These are phyloP conservation scores for Gaeumannomyces sp. DNA, from an alignment of 2,329 filamentous ascomycete genomes.

Conservation along the genomic window DNA sequence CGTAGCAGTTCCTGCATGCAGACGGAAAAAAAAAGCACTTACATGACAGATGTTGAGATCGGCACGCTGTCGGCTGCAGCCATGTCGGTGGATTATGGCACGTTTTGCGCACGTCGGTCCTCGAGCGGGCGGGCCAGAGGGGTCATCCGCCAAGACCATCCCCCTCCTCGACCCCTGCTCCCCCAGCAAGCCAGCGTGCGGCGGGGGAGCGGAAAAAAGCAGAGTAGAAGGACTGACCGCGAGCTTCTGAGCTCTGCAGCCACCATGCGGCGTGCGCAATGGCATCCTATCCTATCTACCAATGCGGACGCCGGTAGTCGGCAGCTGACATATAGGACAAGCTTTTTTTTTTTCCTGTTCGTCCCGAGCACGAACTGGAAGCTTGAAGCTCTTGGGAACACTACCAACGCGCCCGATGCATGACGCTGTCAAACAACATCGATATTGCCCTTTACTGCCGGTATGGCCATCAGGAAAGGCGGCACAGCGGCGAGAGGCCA, in stretches of 20 bases:
- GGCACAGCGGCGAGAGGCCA: background rate
- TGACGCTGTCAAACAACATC: background rate
- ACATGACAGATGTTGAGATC: background rate
- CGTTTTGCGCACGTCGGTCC: background rate
- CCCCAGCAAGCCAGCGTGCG: background rate
- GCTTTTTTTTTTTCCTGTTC: background rate
- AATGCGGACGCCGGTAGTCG: background rate
- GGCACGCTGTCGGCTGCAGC: background rate
- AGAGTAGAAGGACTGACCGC: background rate
- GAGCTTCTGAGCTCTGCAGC: background rate
- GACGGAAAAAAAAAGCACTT: background rate
- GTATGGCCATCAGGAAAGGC: too few species aligned
- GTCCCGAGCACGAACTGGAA: too few species aligned
- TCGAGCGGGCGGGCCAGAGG: background rate
- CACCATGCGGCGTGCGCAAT: background rate
- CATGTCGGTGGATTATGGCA: background rate
- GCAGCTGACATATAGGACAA: background rate
- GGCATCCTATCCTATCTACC: background rate
- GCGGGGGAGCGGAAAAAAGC: background rate
- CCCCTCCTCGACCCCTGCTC: background rate
- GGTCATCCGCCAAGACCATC: background rate
- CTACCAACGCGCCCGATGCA: background rate
- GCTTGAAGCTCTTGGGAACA: background rate
- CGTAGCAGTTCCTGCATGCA: too few species aligned
- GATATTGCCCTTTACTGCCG: too few species aligned